Evolutionary conservation across 345 rosid species (phyloP).

Genomic region (Atalantia buxifolia): DNA sequence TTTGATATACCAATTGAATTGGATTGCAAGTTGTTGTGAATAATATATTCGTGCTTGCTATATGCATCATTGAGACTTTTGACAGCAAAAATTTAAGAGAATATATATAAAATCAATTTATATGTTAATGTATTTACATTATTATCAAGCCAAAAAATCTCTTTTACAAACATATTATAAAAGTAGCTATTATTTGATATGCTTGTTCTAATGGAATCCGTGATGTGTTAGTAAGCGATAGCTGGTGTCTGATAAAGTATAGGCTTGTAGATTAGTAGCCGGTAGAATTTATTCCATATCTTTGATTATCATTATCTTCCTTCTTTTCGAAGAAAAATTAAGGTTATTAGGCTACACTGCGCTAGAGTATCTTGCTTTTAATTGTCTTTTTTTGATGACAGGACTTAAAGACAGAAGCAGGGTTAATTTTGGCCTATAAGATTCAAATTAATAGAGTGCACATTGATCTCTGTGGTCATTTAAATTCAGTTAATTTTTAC

Average conservation of each 20-base stretch:
- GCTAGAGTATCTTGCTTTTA: background rate
- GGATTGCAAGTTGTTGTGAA: background rate
- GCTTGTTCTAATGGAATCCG: conserved; percentile 23
- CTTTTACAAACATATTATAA: background rate
- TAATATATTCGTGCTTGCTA: no score
- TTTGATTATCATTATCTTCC: background rate
- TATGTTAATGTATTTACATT: no score
- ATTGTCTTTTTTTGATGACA: conserved; percentile 12
- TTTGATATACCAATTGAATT: background rate
- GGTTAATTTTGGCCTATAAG: background rate
- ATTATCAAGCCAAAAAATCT: background rate
- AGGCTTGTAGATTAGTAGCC: conserved; percentile 16
- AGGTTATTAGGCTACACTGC: background rate
- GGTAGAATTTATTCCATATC: conserved; percentile 32
- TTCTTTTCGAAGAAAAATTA: background rate
- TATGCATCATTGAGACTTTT: background rate
- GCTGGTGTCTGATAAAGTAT: conserved; percentile 28
- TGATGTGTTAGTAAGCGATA: conserved; percentile 15
- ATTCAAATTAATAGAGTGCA: background rate
- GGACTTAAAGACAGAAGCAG: background rate
- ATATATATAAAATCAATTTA: no score
- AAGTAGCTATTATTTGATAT: background rate
- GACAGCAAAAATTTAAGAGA: background rate
- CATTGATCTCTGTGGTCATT: background rate
- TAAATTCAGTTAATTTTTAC: background rate